Evolutionary conservation across 2,329 filamentous ascomycete genomes (phyloP).

Genomic region (Ceratocystis papillata): DNA sequence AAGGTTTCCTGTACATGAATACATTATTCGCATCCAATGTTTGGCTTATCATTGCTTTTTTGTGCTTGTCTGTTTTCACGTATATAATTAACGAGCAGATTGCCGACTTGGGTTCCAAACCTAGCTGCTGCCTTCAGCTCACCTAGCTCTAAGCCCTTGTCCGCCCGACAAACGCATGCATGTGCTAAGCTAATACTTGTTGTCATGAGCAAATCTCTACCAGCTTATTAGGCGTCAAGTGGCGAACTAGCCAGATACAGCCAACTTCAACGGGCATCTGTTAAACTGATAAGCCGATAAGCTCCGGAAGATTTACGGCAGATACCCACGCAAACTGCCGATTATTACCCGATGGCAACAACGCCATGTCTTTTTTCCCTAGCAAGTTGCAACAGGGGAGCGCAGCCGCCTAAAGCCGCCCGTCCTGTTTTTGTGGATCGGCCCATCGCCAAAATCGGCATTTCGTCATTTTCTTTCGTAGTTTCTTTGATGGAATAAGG

Average conservation of each 20-base stretch:
- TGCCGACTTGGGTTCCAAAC: not conserved
- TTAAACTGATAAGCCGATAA: not conserved
- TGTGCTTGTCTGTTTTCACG: too few relatives aligned
- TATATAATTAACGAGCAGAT: too few relatives aligned
- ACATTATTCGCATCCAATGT: not conserved
- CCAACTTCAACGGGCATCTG: too few relatives aligned
- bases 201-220: too few relatives aligned
- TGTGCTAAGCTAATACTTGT: not conserved
- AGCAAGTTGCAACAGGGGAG: conserved; percentile 4
- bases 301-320: not conserved
- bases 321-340: not conserved
- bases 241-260: too few relatives aligned
- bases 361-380: too few relatives aligned
- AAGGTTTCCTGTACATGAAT: not conserved
- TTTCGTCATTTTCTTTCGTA: conserved; percentile 6
- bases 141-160: not conserved
- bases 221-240: too few relatives aligned
- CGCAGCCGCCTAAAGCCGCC: not conserved
- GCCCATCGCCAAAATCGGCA: conserved; percentile 1
- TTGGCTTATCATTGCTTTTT: not conserved
- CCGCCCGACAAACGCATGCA: not conserved
- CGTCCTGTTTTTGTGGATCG: not conserved
- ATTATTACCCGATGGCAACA: not conserved
- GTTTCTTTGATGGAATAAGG: not conserved
- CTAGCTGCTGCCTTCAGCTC: not conserved